Conservation (phyloP, 148 eudicot species). For the Chenopodium album region DNA sequence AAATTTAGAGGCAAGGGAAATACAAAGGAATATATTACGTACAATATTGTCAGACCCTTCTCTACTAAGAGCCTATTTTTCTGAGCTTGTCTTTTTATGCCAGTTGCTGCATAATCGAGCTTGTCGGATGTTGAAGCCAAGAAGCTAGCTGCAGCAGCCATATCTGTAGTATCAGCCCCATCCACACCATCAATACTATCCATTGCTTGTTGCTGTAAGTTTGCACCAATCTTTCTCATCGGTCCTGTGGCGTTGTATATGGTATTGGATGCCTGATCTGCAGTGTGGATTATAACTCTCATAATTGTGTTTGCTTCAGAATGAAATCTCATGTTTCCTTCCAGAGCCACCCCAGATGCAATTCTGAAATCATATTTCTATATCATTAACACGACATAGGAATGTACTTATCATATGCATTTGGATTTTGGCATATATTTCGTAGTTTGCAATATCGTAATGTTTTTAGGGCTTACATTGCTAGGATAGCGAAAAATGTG, state of each 20-base stretch:
- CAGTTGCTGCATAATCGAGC: constrained; percentile 52
- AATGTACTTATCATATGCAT: neutral
- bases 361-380: constrained; percentile 35
- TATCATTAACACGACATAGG: neutral
- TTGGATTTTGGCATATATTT: neutral
- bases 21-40: constrained; percentile 10
- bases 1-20: neutral
- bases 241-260: constrained; percentile 59
- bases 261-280: constrained; percentile 58
- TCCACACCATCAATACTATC: neutral
- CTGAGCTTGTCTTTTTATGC: constrained; percentile 49
- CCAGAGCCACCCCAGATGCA: constrained; percentile 50
- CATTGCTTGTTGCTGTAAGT: constrained; percentile 24
- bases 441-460: neutral
- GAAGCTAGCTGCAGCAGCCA: constrained; percentile 36
- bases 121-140: constrained; percentile 48
- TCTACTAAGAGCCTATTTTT: constrained; percentile 42
- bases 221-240: constrained; percentile 47
- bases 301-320: constrained; percentile 60
- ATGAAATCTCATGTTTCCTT: constrained; percentile 49
- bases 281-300: constrained; percentile 49
- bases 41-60: constrained; percentile 54
- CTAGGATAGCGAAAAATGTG: constrained; percentile 42
- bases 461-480: constrained; percentile 47
- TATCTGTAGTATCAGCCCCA: constrained; percentile 23